These are phyloP conservation scores for Hypoxylon fuscum DNA, from an alignment of 495 filamentous ascomycete genomes.

Conservation along the genomic window DNA sequence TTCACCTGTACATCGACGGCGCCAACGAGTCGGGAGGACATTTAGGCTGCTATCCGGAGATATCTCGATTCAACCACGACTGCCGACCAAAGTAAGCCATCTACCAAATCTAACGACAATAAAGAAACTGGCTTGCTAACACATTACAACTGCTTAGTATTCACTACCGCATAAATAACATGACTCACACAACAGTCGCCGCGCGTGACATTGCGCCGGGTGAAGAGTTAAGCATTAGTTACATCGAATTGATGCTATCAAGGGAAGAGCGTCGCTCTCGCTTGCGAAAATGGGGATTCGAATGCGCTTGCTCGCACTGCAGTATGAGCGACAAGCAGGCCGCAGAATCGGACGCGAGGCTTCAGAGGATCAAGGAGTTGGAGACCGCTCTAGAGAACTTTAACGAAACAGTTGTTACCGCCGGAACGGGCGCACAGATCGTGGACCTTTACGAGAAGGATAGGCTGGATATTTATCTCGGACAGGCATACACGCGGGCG, in stretches of 20 bases:
- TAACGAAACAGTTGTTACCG: conserved; percentile 38
- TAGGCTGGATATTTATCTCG: conserved; percentile 47
- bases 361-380: conserved; percentile 46
- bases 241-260: conserved; percentile 46
- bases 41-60: conserved; percentile 48
- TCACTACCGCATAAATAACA: conserved; percentile 51
- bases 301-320: conserved; percentile 52
- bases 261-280: conserved; percentile 45
- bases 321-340: conserved; percentile 25
- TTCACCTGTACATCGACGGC: conserved; percentile 49
- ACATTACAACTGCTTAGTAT: conserved; percentile 33
- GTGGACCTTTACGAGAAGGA: conserved; percentile 49
- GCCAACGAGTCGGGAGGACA: conserved; percentile 41
- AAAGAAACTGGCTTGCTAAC: background rate
- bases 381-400: conserved; percentile 49
- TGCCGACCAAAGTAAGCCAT: conserved; percentile 55
- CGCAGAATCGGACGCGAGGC: conserved; percentile 47
- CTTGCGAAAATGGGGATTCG: conserved; percentile 51
- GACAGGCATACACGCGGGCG: conserved; percentile 50
- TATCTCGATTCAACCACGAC: conserved; percentile 54
- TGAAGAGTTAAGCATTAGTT: conserved; percentile 54
- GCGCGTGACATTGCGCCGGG: conserved; percentile 50
- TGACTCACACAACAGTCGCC: conserved; percentile 52
- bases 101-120: background rate
- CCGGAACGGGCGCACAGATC: conserved; percentile 47